Percentiles rank a stretch among this genome's conserved stretches.
Evolutionary conservation across 1,139 yeast genomes (phyloP).

Genomic region (Protomyces lactucae-debilis): DNA sequence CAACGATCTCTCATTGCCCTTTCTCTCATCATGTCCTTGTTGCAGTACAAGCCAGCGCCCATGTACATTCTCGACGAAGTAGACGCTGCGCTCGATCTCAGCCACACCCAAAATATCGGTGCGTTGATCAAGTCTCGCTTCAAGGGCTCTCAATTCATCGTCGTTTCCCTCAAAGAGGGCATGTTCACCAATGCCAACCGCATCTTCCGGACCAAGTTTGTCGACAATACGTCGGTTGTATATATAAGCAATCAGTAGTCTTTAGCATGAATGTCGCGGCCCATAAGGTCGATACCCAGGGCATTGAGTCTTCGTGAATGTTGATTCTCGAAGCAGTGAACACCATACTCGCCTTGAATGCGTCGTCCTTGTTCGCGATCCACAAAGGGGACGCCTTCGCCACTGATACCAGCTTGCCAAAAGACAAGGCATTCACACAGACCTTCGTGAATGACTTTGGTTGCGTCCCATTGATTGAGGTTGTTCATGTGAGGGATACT

Average conservation of each 20-base stretch:
- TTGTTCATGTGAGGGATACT: constrained; percentile 33
- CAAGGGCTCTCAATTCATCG: constrained; percentile 92
- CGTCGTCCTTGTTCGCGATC: constrained; percentile 13
- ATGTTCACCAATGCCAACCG: constrained; percentile 97
- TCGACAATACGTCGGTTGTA: constrained; percentile 94
- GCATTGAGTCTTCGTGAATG: constrained; percentile 1
- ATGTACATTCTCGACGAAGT: constrained; percentile 97
- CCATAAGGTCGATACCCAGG: constrained; percentile 12
- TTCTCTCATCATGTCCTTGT: constrained; percentile 70
- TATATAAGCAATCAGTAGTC: constrained; percentile 1
- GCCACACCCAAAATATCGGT: constrained; percentile 97
- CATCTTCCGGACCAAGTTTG: constrained; percentile 87
- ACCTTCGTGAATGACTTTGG: neutral
- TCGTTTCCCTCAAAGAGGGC: constrained; percentile 94
- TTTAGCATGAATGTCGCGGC: constrained; percentile 5
- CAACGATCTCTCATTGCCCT: constrained; percentile 90
- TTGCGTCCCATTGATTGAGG: constrained; percentile 27
- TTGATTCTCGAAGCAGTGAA: neutral
- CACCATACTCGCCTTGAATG: constrained; percentile 8
- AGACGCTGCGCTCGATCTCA: constrained; percentile 94
- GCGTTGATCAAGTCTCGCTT: constrained; percentile 91
- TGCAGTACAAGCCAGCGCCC: constrained; percentile 96
- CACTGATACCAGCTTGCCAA: constrained; percentile 1
- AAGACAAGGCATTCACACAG: constrained; percentile 3
- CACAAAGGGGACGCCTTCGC: constrained; percentile 2